Base-by-base conservation (phyloP, 495 filamentous ascomycete species). In the Platismatia glauca region DNA sequence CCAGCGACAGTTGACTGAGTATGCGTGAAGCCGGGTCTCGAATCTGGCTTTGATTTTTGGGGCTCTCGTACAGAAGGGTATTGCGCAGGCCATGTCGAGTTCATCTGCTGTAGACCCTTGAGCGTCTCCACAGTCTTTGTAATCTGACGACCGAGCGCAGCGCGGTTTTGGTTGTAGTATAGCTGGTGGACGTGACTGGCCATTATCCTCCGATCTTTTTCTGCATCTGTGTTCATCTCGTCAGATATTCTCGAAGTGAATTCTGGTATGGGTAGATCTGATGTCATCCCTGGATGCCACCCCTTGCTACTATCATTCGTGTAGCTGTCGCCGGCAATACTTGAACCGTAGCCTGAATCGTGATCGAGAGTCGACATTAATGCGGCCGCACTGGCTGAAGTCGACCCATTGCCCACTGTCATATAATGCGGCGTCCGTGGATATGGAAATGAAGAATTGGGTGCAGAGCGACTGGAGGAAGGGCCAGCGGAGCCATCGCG, bases 321-420 rank as follows among this genome's bases (percentile, higher is more conserved):
- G 41, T 73, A 69, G 50, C 77, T 78, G 12, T 78, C 83, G 62
- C 77, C 81, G 33, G 74, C 71, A 37, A 86, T 73, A 68, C 90
- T 96, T 18, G 88, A 88, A 55, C 90, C 92, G 70, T 97, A 97
- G 18, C 94, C 94, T 24, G 91, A 96, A 69, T 97, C 94, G 55
- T 86, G 77, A 61, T 96, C 89, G 37, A 95, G 71, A 50, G 85
- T 77, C 71, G 83, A 73, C 78, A 87, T 79, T 77, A 95, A 69
- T 75, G 83, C 77, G 64, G 84, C 75, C 8, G 86, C 85, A 68
- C 84, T 87, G 62, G 91, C 83, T 57, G 91, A 90, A 39, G 88
- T 86, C 48, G 87, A 86, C 34, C 90, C 91, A 66, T 81, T 84
- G 52, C 91, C 91, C 41, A 96, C 90, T 13, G 90, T 95, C 87